A percentile compares a stretch with the other conserved stretches of the same genome.
Evolutionary conservation across 805 yeast genomes (phyloP).

Genomic region (Citeromyces matritensis): DNA sequence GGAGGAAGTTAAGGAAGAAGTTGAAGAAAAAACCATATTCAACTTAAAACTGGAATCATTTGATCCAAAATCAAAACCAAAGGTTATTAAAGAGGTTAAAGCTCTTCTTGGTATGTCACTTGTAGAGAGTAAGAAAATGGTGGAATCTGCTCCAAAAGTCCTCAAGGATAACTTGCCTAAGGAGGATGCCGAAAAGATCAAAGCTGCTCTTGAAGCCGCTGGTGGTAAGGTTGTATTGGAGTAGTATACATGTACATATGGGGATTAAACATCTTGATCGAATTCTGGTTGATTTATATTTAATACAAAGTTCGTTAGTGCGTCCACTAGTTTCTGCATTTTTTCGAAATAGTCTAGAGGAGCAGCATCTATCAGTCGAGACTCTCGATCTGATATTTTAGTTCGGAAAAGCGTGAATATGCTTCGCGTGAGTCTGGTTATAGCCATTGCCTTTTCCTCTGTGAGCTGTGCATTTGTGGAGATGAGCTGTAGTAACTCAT

Average conservation of each 20-base stretch:
- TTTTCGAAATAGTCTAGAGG: constrained; percentile 11
- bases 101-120: constrained; percentile 78
- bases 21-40: constrained; percentile 28
- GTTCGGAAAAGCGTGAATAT: constrained; percentile 13
- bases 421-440: constrained; percentile 5
- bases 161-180: constrained; percentile 91
- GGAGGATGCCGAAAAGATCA: constrained; percentile 95
- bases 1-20: constrained; percentile 14
- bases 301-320: constrained; percentile 16
- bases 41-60: constrained; percentile 25
- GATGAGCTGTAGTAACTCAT: constrained; percentile 10
- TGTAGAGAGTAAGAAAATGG: constrained; percentile 96
- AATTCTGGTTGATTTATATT: constrained; percentile 3
- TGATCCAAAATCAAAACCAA: constrained; percentile 81
- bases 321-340: constrained; percentile 16
- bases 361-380: constrained; percentile 11
- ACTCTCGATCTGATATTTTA: too few relatives aligned
- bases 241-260: constrained; percentile 20
- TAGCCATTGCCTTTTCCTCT: constrained; percentile 9
- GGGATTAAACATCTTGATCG: not conserved
- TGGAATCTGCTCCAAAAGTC: constrained; percentile 93
- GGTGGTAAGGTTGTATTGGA: constrained; percentile 92
- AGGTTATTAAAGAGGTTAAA: constrained; percentile 95
- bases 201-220: constrained; percentile 79
- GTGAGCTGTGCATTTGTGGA: constrained; percentile 4